Evolutionary conservation across 2,329 filamentous ascomycete genomes (phyloP).

Genomic region (Onygenales sp.): DNA sequence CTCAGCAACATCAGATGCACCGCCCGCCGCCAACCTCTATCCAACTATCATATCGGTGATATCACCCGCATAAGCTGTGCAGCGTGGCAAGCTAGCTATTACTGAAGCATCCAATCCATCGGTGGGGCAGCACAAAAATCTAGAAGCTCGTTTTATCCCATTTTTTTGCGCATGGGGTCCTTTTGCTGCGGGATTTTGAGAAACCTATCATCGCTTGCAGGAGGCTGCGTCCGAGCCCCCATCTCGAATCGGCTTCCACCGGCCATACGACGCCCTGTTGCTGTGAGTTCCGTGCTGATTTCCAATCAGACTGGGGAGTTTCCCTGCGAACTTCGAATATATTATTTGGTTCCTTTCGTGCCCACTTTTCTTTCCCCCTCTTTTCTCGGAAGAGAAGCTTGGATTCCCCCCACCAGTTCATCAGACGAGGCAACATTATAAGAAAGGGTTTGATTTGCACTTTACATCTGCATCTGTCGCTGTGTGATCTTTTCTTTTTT

Average conservation of each 20-base stretch:
- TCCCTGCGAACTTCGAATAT: too few relatives aligned
- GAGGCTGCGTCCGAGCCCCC: background rate
- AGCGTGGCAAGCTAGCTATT: too few relatives aligned
- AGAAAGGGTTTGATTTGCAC: too few relatives aligned
- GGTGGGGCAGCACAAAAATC: too few relatives aligned
- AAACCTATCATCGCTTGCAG: background rate
- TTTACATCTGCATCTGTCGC: too few relatives aligned
- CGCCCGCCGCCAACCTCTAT: background rate
- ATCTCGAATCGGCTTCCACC: background rate
- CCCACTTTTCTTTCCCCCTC: background rate
- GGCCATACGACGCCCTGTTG: background rate
- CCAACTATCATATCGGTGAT: too few relatives aligned
- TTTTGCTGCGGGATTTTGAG: background rate
- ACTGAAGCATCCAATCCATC: too few relatives aligned
- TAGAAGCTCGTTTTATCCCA: background rate
- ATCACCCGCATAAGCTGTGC: too few relatives aligned
- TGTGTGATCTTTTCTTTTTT: too few relatives aligned
- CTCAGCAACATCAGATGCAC: background rate
- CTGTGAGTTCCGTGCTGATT: background rate
- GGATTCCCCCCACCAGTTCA: too few relatives aligned
- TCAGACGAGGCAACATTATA: too few relatives aligned
- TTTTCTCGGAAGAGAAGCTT: background rate
- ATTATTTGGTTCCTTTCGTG: background rate
- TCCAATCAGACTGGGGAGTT: background rate
- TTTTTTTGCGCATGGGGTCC: background rate